These are phyloP conservation scores for Pythium utonaiense DNA, from an alignment of 352 stramenopile species.

Conservation along the genomic window DNA sequence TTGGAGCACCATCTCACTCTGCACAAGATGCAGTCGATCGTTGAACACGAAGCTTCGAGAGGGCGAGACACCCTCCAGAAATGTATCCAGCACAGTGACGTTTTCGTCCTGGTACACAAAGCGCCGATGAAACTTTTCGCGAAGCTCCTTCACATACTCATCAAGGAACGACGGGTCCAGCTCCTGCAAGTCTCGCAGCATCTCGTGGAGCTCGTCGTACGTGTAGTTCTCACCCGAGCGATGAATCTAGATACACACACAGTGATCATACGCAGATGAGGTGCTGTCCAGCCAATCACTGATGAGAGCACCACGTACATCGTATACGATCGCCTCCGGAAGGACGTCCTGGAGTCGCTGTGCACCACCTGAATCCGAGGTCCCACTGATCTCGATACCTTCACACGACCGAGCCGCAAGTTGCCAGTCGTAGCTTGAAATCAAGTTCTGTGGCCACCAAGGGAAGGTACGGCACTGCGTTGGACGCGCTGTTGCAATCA, in stretches of 20 bases:
- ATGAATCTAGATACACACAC: conserved; percentile 43
- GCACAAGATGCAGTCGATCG: conserved; percentile 61
- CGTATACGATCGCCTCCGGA: conserved; percentile 55
- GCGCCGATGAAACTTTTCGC: conserved; percentile 47
- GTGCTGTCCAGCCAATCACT: too few relatives aligned
- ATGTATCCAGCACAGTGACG: conserved; percentile 64
- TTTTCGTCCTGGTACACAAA: conserved; percentile 50
- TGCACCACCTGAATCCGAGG: not conserved
- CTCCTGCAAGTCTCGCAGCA: conserved; percentile 55
- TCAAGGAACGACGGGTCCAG: conserved; percentile 49
- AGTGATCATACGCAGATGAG: too few relatives aligned
- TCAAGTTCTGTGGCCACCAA: conserved; percentile 76
- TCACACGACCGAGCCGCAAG: conserved; percentile 59
- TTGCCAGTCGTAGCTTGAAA: conserved; percentile 79
- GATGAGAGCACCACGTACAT: conserved; percentile 29
- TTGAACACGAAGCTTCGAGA: conserved; percentile 75
- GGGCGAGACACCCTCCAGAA: conserved; percentile 28
- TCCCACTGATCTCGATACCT: conserved; percentile 33
- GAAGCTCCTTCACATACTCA: conserved; percentile 57
- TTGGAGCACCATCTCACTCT: conserved; percentile 61
- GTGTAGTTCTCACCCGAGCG: conserved; percentile 72
- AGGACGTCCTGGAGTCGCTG: conserved; percentile 56
- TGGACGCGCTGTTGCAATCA: conserved; percentile 39
- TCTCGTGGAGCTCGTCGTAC: conserved; percentile 54
- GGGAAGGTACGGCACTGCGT: conserved; percentile 81